Base-by-base conservation (phyloP, 345 rosid species). In the Eucalyptus polybractea region DNA sequence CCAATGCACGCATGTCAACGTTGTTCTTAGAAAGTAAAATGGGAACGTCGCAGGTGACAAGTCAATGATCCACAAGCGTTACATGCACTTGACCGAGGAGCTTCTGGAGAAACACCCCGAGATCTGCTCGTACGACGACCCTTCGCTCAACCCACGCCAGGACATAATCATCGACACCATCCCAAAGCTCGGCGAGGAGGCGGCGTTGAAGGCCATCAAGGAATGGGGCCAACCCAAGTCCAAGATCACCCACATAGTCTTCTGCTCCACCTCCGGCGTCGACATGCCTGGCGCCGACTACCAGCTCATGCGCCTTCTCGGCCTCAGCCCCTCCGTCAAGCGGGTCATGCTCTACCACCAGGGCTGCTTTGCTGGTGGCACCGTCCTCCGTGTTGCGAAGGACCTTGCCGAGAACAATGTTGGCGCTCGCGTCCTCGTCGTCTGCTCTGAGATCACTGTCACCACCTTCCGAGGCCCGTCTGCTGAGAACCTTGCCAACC, bases 191-290 rank as follows among this genome's bases (percentile, higher is more conserved):
- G 87, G 89, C 24, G 31, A 53, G 54, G 89, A 90, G 80, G 91
- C 87, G 7, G 91, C 89, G 11, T 53, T 13, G 54, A 81, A 80
- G 76, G 89, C 89, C 40, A 76, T 90, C 29, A 47, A 17, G 29
- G 89, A 87, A 50, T 89, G 90, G 90, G 90, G 89, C 65, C 86
- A 25, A 7, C 87, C 90, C 15, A 87, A 80, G 87, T 90, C 91
- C 67, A 80, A 53, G 86, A 87, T 90, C 81, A 87, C 89, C 22
- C 91, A 90, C 89, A 87, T 90, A 47, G 50, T 90, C 4, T 54
- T 51, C 60, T 45, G 69, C 86, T 40, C 87, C 29, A 87, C 87
- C 72, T 50, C 91, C 12, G 87, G 87, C 17, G 80, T 87, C 6
- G 40, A 90, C 51, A 90, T 90, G 91, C 91, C 89, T 11, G 87